Evolutionary conservation across 371 early-diverging fungal species (phyloP).

Genomic region (Circinella umbellata): DNA sequence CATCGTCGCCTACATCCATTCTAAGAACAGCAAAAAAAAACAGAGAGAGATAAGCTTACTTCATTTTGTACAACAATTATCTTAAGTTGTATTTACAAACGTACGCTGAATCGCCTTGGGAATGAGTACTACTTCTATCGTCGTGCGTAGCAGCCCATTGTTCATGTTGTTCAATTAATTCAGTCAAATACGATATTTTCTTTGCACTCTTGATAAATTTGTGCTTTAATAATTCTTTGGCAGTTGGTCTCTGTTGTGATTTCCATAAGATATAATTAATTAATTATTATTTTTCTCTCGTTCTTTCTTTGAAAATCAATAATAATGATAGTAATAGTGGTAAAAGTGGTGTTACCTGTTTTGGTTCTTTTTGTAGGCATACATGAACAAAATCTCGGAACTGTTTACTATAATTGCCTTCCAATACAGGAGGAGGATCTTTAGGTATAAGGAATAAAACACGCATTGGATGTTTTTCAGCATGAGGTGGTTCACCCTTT

Average conservation of each 20-base stretch:
- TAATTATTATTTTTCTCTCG: not conserved
- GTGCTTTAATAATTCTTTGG: conserved; percentile 91
- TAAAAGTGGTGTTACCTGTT: conserved; percentile 50
- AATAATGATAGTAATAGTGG: not conserved
- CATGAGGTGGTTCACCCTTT: conserved; percentile 91
- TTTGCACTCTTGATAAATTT: conserved; percentile 85
- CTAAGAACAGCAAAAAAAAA: not conserved
- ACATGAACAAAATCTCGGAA: conserved; percentile 91
- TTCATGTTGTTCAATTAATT: conserved; percentile 84
- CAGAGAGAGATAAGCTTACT: no score
- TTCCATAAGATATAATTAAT: not conserved
- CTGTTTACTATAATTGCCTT: conserved; percentile 77
- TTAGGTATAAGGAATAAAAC: conserved; percentile 94
- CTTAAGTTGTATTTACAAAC: conserved; percentile 7
- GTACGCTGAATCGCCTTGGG: conserved; percentile 60
- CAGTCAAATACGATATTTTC: conserved; percentile 81
- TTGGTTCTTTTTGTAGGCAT: conserved; percentile 89
- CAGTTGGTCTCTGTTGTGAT: conserved; percentile 76
- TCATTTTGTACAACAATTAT: not conserved
- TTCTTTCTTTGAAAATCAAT: not conserved
- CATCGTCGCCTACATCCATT: conserved; percentile 22
- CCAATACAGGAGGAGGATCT: conserved; percentile 86
- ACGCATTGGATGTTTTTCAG: conserved; percentile 92
- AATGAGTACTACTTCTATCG: conserved; percentile 60
- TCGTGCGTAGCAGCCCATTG: conserved; percentile 68